Evolutionary conservation across 257 asterid species (phyloP).

Genomic region (Anisodus acutangulus): DNA sequence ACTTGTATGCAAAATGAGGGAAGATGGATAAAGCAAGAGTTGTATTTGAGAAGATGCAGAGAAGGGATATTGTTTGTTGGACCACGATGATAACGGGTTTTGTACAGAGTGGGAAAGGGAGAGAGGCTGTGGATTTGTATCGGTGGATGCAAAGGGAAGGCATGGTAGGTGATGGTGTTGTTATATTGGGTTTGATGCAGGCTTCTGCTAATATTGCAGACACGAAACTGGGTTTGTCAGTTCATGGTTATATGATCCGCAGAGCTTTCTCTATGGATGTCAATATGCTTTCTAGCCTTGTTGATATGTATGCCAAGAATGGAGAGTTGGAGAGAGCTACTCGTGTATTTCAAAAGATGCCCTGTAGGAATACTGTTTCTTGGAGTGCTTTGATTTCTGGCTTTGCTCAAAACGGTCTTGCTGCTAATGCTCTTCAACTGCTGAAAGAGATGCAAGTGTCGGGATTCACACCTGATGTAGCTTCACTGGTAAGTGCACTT

Average conservation of each 20-base stretch:
- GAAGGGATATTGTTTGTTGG: conserved; percentile 72
- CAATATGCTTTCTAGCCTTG: conserved; percentile 61
- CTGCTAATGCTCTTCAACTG: conserved; percentile 53
- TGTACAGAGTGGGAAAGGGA: conserved; percentile 56
- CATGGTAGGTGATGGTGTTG: conserved; percentile 65
- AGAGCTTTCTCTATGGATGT: conserved; percentile 51
- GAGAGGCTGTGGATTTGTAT: conserved; percentile 54
- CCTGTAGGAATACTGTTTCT: conserved; percentile 55
- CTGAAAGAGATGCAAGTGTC: conserved; percentile 61
- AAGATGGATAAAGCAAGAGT: conserved; percentile 58
- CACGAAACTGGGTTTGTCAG: conserved; percentile 55
- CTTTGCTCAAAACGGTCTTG: conserved; percentile 63
- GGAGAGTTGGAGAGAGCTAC: conserved; percentile 58
- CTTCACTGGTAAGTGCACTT: conserved; percentile 68
- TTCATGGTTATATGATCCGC: conserved; percentile 70
- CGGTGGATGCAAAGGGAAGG: conserved; percentile 61
- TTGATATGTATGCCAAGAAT: conserved; percentile 79
- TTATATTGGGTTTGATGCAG: conserved; percentile 64
- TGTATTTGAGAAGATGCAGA: conserved; percentile 61
- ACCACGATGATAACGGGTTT: conserved; percentile 69
- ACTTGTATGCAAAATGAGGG: conserved; percentile 63
- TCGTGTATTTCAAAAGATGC: conserved; percentile 50
- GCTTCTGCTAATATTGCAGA: conserved; percentile 59
- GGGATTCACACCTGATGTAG: conserved; percentile 62
- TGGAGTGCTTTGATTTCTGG: conserved; percentile 85